phyloP scores from a whole-genome alignment of 345 rosid genomes.

The Populus davidiana region DNA sequence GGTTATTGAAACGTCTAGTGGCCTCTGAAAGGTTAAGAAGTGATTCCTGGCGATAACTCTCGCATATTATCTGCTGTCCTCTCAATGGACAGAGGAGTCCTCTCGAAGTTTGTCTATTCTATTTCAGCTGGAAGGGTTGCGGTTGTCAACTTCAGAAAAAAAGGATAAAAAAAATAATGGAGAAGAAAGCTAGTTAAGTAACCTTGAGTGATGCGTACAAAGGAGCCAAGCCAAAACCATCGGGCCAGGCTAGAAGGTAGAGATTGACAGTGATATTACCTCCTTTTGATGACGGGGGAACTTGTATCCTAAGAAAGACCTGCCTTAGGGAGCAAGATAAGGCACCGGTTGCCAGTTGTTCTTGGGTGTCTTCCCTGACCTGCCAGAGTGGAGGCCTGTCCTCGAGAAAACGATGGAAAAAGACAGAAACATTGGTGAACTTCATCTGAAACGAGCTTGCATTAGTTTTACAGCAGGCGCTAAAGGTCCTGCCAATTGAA shows the following conservation, averaged over 20 bases:
- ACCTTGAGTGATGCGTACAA: not conserved
- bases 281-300: not conserved
- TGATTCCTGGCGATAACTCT: not conserved
- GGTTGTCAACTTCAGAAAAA: not conserved
- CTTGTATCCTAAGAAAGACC: not conserved
- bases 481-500: not conserved
- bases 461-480: not conserved
- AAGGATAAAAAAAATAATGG: not conserved
- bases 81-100: not conserved
- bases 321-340: not conserved
- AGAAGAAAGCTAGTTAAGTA: not conserved
- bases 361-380: not conserved
- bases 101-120: not conserved
- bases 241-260: not conserved
- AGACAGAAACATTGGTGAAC: not conserved
- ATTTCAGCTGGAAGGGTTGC: not conserved
- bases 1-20: not conserved
- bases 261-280: not conserved
- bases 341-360: not conserved
- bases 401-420: not conserved
- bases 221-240: not conserved
- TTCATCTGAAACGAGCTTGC: not conserved
- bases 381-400: not conserved
- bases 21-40: not conserved
- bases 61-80: not conserved